Conservation (phyloP, 768 basidiomycete species). For the Hygrocybe coccinea region DNA sequence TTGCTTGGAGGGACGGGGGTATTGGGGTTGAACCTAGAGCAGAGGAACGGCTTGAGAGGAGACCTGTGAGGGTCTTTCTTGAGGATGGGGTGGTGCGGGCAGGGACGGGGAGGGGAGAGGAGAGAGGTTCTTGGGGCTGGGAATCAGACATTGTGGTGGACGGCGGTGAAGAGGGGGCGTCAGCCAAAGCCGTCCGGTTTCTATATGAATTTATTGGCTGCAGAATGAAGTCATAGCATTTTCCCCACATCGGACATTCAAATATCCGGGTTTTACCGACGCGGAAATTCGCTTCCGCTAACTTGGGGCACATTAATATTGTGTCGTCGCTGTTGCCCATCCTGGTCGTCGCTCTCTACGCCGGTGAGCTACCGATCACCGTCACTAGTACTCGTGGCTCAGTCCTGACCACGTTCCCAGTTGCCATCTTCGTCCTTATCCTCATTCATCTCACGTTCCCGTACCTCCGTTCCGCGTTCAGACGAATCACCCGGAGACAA, state of each 20-base stretch:
- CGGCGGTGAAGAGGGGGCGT: not conserved
- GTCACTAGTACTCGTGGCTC: too few relatives aligned
- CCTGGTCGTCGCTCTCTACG: constrained; percentile 1
- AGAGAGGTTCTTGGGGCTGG: constrained; percentile 19
- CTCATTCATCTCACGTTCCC: not conserved
- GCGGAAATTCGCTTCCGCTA: not conserved
- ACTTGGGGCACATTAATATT: too few relatives aligned
- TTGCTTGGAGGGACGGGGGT: constrained; percentile 85
- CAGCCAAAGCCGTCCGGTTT: not conserved
- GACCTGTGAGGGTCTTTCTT: constrained; percentile 29
- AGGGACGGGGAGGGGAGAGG: constrained; percentile 22
- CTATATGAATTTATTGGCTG: not conserved
- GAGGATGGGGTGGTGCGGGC: constrained; percentile 21
- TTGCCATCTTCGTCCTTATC: not conserved
- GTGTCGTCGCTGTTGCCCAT: not conserved
- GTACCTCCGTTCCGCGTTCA: not conserved
- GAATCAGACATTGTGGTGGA: constrained; percentile 3
- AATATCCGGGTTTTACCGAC: not conserved
- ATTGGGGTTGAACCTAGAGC: constrained; percentile 57
- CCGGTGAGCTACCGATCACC: not conserved
- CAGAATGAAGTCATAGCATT: too few relatives aligned
- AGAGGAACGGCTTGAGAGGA: constrained; percentile 39
- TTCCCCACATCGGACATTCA: not conserved
- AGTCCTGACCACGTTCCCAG: not conserved
- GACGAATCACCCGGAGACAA: not conserved